These are phyloP conservation scores for Aspergillus novofumigatus DNA, from an alignment of 2,329 filamentous ascomycete species.

Conservation along the genomic window DNA sequence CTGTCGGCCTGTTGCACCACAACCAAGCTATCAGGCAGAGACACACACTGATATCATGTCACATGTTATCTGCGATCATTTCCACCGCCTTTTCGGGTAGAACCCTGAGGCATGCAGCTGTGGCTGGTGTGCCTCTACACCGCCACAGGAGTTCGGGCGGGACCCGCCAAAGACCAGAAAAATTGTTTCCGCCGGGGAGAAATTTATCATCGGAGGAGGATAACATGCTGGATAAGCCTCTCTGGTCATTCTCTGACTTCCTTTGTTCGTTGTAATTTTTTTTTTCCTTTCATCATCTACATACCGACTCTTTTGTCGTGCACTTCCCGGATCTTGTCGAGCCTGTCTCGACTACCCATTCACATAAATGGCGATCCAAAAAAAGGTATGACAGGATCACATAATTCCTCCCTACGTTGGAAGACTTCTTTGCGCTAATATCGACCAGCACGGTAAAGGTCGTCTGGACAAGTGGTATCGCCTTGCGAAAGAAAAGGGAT, in stretches of 20 bases:
- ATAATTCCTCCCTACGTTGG: neutral
- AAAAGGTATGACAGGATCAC: conserved; percentile 59
- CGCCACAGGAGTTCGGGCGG: neutral
- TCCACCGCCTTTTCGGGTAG: conserved; percentile 15
- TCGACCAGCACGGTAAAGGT: conserved; percentile 76
- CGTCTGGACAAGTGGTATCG: conserved; percentile 99
- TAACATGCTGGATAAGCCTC: conserved; percentile 22
- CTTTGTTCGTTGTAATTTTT: conserved; percentile 17
- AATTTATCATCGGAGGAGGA: conserved; percentile 5
- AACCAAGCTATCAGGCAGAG: conserved; percentile 1
- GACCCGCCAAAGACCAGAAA: conserved; percentile 15
- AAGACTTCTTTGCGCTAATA: conserved; percentile 24
- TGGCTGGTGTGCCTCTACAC: neutral
- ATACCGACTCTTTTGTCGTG: conserved; percentile 6
- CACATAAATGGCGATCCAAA: conserved; percentile 81
- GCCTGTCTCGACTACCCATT: conserved; percentile 19
- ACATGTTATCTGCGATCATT: conserved; percentile 20
- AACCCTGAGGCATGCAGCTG: conserved; percentile 15
- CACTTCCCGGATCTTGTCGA: conserved; percentile 19
- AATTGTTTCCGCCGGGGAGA: conserved; percentile 5
- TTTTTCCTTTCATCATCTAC: conserved; percentile 16
- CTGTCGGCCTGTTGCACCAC: neutral
- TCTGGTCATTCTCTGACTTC: conserved; percentile 18
- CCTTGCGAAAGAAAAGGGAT: conserved; percentile 97
- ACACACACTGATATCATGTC: conserved; percentile 29